Percentiles rank a stretch among this genome's conserved stretches.
Evolutionary conservation across 2,329 filamentous ascomycete species (phyloP).

Genomic region (Calonectria pseudoturangicola): DNA sequence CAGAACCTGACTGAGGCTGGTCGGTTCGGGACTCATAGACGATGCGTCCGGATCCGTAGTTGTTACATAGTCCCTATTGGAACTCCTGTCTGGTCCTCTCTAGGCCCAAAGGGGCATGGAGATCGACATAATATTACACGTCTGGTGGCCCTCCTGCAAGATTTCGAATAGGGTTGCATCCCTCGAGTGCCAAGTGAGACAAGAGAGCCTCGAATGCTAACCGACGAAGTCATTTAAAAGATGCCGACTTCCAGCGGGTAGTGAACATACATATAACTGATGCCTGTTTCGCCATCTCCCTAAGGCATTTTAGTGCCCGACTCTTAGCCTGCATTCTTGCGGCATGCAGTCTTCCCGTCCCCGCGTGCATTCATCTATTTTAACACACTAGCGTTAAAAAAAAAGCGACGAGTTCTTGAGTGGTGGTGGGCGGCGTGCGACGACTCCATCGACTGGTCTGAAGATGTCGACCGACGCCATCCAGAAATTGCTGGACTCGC

Average conservation of each 20-base stretch:
- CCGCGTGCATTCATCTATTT: neutral
- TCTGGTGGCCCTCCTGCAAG: neutral
- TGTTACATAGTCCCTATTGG: neutral
- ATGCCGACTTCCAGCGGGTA: neutral
- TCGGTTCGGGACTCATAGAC: neutral
- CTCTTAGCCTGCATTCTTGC: neutral
- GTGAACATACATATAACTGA: neutral
- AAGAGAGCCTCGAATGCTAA: neutral
- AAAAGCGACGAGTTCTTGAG: neutral
- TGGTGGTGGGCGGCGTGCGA: neutral
- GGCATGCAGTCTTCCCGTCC: slow-evolving; percentile 9
- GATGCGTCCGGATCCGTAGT: neutral
- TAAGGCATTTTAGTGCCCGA: neutral
- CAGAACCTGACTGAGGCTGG: neutral
- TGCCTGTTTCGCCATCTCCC: neutral
- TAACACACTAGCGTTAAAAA: slow-evolving; percentile 2
- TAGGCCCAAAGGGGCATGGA: slow-evolving; percentile 7
- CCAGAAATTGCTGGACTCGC: slow-evolving; percentile 31
- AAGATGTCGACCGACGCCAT: slow-evolving; percentile 23
- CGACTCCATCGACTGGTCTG: neutral
- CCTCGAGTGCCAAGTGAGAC: slow-evolving; percentile 7
- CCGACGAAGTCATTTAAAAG: neutral
- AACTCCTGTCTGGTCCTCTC: neutral
- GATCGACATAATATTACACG: slow-evolving; percentile 9
- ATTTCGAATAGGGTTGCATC: slow-evolving; percentile 7